These are phyloP conservation scores for Nigrograna mackinnonii DNA, from an alignment of 2,329 filamentous ascomycete species.

Conservation along the genomic window DNA sequence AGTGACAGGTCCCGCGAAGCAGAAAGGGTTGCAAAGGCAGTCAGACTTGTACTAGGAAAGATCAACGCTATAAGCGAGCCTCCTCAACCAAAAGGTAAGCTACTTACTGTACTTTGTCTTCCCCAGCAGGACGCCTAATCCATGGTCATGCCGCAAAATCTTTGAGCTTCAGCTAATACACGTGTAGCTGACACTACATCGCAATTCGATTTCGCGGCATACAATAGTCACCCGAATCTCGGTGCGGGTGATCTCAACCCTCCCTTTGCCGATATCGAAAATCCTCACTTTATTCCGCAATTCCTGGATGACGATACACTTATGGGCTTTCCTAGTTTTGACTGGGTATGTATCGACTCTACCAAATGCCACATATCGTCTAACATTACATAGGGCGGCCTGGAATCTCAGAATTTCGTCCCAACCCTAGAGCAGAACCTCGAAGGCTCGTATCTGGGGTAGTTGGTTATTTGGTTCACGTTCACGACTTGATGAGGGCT, in stretches of 20 bases:
- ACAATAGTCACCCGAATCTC: background rate
- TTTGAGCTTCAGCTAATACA: background rate
- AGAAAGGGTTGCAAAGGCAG: conserved; percentile 28
- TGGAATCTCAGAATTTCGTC: background rate
- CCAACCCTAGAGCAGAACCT: background rate
- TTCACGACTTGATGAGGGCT: too few species aligned
- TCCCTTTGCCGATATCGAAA: background rate
- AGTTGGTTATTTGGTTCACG: too few species aligned
- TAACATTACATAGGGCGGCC: background rate
- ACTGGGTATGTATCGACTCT: conserved; percentile 1
- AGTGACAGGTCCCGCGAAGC: conserved; percentile 34
- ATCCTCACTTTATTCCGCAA: background rate
- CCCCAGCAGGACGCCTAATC: background rate
- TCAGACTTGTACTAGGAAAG: conserved; percentile 30
- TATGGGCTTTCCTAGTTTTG: conserved; percentile 1
- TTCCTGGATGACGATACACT: background rate
- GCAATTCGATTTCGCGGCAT: background rate
- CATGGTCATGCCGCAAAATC: background rate
- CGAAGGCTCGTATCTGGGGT: background rate
- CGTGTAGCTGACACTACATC: background rate
- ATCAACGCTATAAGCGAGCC: conserved; percentile 5
- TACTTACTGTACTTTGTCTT: background rate
- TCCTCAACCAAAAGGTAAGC: background rate
- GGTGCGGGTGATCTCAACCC: background rate
- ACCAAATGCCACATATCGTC: background rate